Evolutionary conservation across 1,284 basidiomycete species (phyloP).

Genomic region (Cutaneotrichosporon dermatis): DNA sequence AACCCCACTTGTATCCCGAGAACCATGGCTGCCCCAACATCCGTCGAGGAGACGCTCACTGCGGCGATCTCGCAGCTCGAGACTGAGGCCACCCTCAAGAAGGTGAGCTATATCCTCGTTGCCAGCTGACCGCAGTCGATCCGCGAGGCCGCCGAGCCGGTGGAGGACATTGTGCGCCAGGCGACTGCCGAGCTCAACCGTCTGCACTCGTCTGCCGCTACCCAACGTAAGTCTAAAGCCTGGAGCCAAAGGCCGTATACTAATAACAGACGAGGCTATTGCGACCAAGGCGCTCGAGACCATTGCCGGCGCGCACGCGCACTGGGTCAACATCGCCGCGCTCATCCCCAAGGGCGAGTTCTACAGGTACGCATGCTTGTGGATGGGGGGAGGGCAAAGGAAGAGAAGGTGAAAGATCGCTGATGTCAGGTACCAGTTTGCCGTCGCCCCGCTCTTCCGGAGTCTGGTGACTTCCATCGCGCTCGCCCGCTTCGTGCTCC

Average conservation of each 20-base stretch:
- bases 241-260: not conserved
- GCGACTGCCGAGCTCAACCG: slow-evolving; percentile 44
- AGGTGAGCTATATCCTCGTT: slow-evolving; percentile 26
- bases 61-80: slow-evolving; percentile 43
- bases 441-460: slow-evolving; percentile 37
- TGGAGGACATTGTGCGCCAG: slow-evolving; percentile 40
- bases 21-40: slow-evolving; percentile 7
- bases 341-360: slow-evolving; percentile 47
- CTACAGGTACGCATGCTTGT: slow-evolving; percentile 32
- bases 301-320: slow-evolving; percentile 25
- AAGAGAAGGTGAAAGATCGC: not conserved
- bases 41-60: slow-evolving; percentile 28
- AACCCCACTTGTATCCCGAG: not conserved
- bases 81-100: slow-evolving; percentile 43
- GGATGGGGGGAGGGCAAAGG: not conserved
- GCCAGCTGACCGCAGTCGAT: slow-evolving; percentile 27
- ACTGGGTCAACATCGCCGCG: slow-evolving; percentile 37
- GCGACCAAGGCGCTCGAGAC: slow-evolving; percentile 36
- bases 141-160: slow-evolving; percentile 43
- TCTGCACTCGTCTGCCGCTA: slow-evolving; percentile 37
- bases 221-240: slow-evolving; percentile 32
- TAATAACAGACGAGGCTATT: slow-evolving; percentile 34
- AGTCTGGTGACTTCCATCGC: slow-evolving; percentile 41
- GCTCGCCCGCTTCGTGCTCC: slow-evolving; percentile 44
- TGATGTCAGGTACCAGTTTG: slow-evolving; percentile 40